Conservation (phyloP, 305 asterid genomes). For the Petunia hybrid region DNA sequence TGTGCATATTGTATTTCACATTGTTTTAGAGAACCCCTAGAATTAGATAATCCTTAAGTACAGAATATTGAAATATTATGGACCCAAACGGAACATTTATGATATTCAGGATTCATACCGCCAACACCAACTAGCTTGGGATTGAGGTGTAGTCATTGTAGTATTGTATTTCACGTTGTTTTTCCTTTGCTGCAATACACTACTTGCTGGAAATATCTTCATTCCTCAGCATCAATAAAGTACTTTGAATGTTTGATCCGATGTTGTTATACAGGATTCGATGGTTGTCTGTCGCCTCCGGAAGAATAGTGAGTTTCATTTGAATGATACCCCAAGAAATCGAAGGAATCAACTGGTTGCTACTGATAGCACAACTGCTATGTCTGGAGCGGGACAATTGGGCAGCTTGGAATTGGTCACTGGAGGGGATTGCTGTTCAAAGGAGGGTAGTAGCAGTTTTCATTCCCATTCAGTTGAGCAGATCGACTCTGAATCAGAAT, state of each 20-base stretch:
- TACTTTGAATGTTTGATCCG: slow-evolving; percentile 8
- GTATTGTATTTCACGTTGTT: not conserved
- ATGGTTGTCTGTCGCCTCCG: slow-evolving; percentile 86
- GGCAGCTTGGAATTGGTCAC: slow-evolving; percentile 44
- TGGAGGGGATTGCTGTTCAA: slow-evolving; percentile 52
- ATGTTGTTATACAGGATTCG: slow-evolving; percentile 54
- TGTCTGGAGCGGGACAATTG: slow-evolving; percentile 51
- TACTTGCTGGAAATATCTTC: not conserved
- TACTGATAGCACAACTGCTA: slow-evolving; percentile 35
- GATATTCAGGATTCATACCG: too few relatives aligned
- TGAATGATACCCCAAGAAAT: slow-evolving; percentile 47
- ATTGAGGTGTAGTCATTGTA: too few relatives aligned
- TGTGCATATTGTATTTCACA: not conserved
- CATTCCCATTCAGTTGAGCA: slow-evolving; percentile 67
- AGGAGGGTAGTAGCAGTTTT: slow-evolving; percentile 60
- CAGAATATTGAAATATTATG: too few relatives aligned
- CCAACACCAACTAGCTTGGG: too few relatives aligned
- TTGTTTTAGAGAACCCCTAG: not conserved
- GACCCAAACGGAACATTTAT: too few relatives aligned
- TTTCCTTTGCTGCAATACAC: slow-evolving; percentile 16
- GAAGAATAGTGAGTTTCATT: slow-evolving; percentile 68
- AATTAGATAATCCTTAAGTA: too few relatives aligned
- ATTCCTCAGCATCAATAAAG: not conserved
- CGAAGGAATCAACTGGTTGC: slow-evolving; percentile 35
- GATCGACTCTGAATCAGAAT: slow-evolving; percentile 51